Percentiles rank a stretch among this genome's conserved stretches.
Evolutionary conservation across 2,329 filamentous ascomycete species (phyloP).

Genomic region (Teratosphaeria nubilosa): DNA sequence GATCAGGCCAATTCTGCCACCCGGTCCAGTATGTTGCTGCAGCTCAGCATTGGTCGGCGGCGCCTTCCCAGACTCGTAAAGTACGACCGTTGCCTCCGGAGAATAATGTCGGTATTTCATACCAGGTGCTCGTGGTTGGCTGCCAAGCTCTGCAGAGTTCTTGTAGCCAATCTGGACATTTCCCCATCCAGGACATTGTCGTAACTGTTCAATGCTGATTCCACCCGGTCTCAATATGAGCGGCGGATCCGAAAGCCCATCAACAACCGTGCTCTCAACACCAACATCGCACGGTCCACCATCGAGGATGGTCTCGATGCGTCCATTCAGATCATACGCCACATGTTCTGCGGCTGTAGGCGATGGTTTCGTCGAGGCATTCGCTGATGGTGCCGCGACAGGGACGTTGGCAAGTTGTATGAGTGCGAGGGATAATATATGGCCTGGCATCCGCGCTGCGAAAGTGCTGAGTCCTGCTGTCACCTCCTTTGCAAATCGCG

Average conservation of each 20-base stretch:
- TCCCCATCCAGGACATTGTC: slow-evolving; percentile 70
- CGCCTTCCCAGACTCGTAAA: slow-evolving; percentile 51
- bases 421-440: slow-evolving; percentile 75
- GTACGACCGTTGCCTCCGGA: slow-evolving; percentile 65
- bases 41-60: slow-evolving; percentile 23
- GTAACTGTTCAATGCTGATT: slow-evolving; percentile 69
- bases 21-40: slow-evolving; percentile 15
- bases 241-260: slow-evolving; percentile 73
- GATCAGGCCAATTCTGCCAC: slow-evolving; percentile 31
- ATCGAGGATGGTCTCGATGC: slow-evolving; percentile 79
- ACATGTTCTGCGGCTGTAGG: slow-evolving; percentile 89
- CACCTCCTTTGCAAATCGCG: slow-evolving; percentile 75
- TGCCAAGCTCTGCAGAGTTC: slow-evolving; percentile 57
- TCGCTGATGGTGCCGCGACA: slow-evolving; percentile 84
- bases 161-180: slow-evolving; percentile 66
- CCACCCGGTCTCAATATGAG: slow-evolving; percentile 79
- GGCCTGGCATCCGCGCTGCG: slow-evolving; percentile 80
- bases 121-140: slow-evolving; percentile 70
- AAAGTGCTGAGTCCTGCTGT: slow-evolving; percentile 79
- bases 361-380: slow-evolving; percentile 85
- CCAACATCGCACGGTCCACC: slow-evolving; percentile 80
- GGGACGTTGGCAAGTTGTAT: slow-evolving; percentile 69
- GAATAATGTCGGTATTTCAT: slow-evolving; percentile 99
- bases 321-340: slow-evolving; percentile 67
- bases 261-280: slow-evolving; percentile 94